A percentile compares a stretch with the other conserved stretches of the same genome.
Evolutionary conservation across 768 basidiomycete species (phyloP).

Genomic region (Leucocoprinus sp.): DNA sequence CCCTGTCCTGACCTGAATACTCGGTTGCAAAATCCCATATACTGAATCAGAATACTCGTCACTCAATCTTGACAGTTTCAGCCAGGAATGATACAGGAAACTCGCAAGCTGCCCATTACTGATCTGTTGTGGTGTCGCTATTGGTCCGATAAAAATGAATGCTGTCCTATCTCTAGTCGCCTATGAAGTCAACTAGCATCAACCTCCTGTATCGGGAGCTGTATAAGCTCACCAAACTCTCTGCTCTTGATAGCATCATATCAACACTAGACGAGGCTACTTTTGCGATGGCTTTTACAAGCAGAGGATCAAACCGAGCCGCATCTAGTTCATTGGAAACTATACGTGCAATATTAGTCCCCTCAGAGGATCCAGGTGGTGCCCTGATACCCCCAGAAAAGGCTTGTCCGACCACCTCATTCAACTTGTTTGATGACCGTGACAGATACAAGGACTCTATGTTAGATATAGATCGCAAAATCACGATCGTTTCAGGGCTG

Average conservation of each 20-base stretch:
- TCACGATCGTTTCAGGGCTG: constrained; percentile 87
- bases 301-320: constrained; percentile 85
- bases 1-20: constrained; percentile 43
- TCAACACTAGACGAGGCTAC: constrained; percentile 64
- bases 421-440: constrained; percentile 74
- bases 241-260: constrained; percentile 52
- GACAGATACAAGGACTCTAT: constrained; percentile 89
- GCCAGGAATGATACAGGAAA: constrained; percentile 73
- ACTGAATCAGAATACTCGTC: constrained; percentile 62
- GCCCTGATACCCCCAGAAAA: constrained; percentile 63
- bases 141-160: constrained; percentile 63
- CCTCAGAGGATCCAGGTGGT: constrained; percentile 72
- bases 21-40: constrained; percentile 43
- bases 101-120: constrained; percentile 73
- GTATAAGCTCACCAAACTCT: constrained; percentile 55
- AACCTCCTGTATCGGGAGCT: background rate
- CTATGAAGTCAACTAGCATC: constrained; percentile 29
- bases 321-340: constrained; percentile 90
- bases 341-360: constrained; percentile 63
- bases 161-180: constrained; percentile 72
- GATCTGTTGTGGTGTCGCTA: constrained; percentile 70
- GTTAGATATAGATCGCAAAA: constrained; percentile 73
- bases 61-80: constrained; percentile 53
- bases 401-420: constrained; percentile 72
- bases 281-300: constrained; percentile 74